These are phyloP conservation scores for Fusarium sp. DNA, from an alignment of 2,329 filamentous ascomycete species.

Conservation along the genomic window DNA sequence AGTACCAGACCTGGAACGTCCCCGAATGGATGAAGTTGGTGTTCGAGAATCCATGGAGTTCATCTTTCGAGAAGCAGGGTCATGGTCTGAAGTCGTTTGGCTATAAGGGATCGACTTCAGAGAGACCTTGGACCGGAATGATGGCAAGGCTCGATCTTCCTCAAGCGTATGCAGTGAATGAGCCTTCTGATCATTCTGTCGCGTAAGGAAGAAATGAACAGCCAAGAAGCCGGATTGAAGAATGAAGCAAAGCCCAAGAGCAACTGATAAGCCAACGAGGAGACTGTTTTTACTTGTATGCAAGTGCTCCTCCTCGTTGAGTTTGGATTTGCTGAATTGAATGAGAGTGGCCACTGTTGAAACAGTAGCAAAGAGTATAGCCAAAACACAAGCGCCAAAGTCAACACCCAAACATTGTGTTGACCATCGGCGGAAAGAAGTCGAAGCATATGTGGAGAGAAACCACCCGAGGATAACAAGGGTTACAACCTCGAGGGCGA, in stretches of 20 bases:
- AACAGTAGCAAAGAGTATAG: slow-evolving; percentile 58
- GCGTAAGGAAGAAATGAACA: slow-evolving; percentile 55
- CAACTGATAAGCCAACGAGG: slow-evolving; percentile 57
- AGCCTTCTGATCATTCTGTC: slow-evolving; percentile 38
- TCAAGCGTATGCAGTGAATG: slow-evolving; percentile 39
- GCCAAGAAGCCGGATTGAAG: slow-evolving; percentile 62
- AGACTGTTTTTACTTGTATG: slow-evolving; percentile 46
- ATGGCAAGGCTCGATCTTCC: slow-evolving; percentile 36
- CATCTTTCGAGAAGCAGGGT: slow-evolving; percentile 47
- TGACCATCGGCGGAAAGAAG: slow-evolving; percentile 39
- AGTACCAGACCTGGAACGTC: slow-evolving; percentile 40
- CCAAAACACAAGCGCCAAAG: slow-evolving; percentile 49
- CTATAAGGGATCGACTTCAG: slow-evolving; percentile 66
- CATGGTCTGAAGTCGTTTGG: slow-evolving; percentile 53
- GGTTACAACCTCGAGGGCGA: slow-evolving; percentile 44
- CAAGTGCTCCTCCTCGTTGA: slow-evolving; percentile 18
- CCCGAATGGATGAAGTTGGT: slow-evolving; percentile 57
- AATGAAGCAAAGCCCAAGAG: slow-evolving; percentile 58
- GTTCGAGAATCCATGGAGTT: slow-evolving; percentile 53
- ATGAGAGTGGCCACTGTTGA: slow-evolving; percentile 59
- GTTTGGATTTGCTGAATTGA: slow-evolving; percentile 46
- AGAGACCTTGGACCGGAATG: slow-evolving; percentile 40
- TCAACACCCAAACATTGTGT: slow-evolving; percentile 39
- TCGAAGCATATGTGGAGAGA: slow-evolving; percentile 50
- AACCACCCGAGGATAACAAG: slow-evolving; percentile 43